A percentile compares a stretch with the other conserved stretches of the same genome.
These are phyloP conservation scores for Suhomyces vadensis DNA, from an alignment of 805 yeast species.

Conservation along the genomic window DNA sequence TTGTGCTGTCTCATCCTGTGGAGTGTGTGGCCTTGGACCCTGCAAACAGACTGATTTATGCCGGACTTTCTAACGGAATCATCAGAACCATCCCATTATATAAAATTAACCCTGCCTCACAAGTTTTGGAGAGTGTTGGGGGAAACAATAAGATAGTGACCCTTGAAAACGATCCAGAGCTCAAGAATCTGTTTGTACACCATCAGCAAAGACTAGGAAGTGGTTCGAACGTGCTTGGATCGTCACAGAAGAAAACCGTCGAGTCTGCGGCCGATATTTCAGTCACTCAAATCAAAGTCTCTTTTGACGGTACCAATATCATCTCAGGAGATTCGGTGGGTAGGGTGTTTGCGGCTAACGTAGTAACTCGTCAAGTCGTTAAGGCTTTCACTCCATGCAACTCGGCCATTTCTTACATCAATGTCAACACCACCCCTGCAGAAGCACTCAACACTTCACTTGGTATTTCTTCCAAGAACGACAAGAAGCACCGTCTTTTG, in stretches of 20 bases:
- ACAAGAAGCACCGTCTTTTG: constrained; percentile 47
- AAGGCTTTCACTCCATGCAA: constrained; percentile 51
- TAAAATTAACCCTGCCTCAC: constrained; percentile 31
- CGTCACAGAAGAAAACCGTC: constrained; percentile 1
- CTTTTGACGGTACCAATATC: constrained; percentile 73
- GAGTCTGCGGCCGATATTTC: constrained; percentile 4
- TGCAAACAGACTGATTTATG: constrained; percentile 71
- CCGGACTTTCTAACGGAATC: constrained; percentile 65
- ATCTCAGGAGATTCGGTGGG: constrained; percentile 79
- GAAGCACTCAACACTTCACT: constrained; percentile 21
- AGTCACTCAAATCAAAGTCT: constrained; percentile 57
- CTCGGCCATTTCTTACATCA: constrained; percentile 34
- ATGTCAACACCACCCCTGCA: constrained; percentile 22
- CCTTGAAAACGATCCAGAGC: constrained; percentile 50
- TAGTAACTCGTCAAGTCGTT: constrained; percentile 65
- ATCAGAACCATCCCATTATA: constrained; percentile 59
- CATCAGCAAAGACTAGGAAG: constrained; percentile 32
- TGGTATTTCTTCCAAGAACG: constrained; percentile 16
- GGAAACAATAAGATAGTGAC: constrained; percentile 55
- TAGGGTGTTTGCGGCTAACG: constrained; percentile 64
- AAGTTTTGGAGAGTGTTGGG: constrained; percentile 59
- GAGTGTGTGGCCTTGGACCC: constrained; percentile 69
- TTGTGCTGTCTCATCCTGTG: constrained; percentile 63
- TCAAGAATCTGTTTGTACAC: constrained; percentile 53
- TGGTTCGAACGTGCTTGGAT: background rate